These are phyloP conservation scores for Artemisia tridentata DNA, from an alignment of 129 eudicot species.

Conservation along the genomic window DNA sequence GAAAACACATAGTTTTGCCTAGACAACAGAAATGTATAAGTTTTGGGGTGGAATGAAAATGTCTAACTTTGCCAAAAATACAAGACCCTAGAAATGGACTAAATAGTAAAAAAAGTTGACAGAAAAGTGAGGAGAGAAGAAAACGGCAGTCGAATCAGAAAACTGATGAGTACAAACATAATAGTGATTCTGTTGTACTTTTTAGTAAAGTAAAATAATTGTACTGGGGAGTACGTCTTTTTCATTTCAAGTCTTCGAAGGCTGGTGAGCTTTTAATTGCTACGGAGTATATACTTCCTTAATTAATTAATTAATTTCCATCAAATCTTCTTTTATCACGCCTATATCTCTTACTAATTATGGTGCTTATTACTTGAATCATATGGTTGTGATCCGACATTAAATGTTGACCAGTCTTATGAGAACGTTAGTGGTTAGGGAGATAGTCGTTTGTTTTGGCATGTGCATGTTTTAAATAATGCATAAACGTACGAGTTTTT, in stretches of 20 bases:
- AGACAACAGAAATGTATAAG: no score
- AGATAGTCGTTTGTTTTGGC: neutral
- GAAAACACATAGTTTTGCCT: no score
- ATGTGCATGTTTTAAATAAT: no score
- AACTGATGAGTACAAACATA: slow-evolving; percentile 15
- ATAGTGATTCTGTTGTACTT: slow-evolving; percentile 22
- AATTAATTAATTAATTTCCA: neutral
- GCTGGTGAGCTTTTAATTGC: slow-evolving; percentile 16
- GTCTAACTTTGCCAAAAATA: neutral
- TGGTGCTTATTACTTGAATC: slow-evolving; percentile 14
- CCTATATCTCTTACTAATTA: slow-evolving; percentile 39
- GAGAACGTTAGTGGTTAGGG: slow-evolving; percentile 25
- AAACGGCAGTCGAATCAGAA: slow-evolving; percentile 38
- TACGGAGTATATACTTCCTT: slow-evolving; percentile 1
- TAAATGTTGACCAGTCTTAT: neutral
- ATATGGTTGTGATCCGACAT: slow-evolving; percentile 19
- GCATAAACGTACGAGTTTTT: no score
- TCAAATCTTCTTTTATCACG: slow-evolving; percentile 42
- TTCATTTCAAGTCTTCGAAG: neutral
- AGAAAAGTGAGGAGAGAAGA: slow-evolving; percentile 20
- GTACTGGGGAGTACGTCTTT: neutral
- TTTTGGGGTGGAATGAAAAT: neutral
- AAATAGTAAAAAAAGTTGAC: slow-evolving; percentile 26
- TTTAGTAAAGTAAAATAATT: slow-evolving; percentile 16
- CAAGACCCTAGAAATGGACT: slow-evolving; percentile 28